Percentiles rank a stretch among this genome's conserved stretches.
These are phyloP conservation scores for Fremontodendron californicum DNA, from an alignment of 345 rosid genomes.

Conservation along the genomic window DNA sequence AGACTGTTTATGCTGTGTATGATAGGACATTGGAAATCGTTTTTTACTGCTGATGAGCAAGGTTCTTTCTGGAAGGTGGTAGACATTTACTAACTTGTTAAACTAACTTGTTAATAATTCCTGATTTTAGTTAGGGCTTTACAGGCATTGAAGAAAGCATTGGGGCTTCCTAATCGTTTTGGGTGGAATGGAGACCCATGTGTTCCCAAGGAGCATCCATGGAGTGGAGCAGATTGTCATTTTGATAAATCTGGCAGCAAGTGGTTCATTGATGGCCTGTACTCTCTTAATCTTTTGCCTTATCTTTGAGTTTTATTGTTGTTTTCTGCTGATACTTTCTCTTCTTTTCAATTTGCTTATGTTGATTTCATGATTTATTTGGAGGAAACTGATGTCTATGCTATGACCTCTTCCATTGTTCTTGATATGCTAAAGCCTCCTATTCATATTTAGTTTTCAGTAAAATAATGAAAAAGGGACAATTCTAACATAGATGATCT, in stretches of 20 bases:
- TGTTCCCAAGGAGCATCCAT: slow-evolving; percentile 98
- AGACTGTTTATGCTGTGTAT: not conserved
- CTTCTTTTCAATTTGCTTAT: not conserved
- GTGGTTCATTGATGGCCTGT: slow-evolving; percentile 99
- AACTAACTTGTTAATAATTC: slow-evolving; percentile 22
- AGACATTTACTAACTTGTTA: slow-evolving; percentile 17
- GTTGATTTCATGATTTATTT: not conserved
- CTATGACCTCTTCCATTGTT: not conserved
- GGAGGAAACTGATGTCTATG: not conserved
- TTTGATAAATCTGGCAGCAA: slow-evolving; percentile 54
- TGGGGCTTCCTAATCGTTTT: slow-evolving; percentile 83
- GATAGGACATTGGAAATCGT: not conserved
- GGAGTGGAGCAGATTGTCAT: slow-evolving; percentile 93
- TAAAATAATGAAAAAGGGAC: not conserved
- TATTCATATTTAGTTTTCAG: not conserved
- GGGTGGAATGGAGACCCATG: slow-evolving; percentile 99
- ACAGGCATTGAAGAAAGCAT: slow-evolving; percentile 59
- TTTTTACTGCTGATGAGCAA: not conserved
- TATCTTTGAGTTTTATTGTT: slow-evolving; percentile 12
- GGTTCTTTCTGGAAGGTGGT: slow-evolving; percentile 2
- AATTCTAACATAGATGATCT: not conserved
- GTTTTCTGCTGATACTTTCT: not conserved
- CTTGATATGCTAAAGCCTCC: not conserved
- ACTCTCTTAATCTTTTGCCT: slow-evolving; percentile 34
- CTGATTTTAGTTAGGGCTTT: slow-evolving; percentile 63